Percentiles rank a stretch among this genome's conserved stretches.
Conservation (phyloP, 371 early-diverging fungal genomes). For the Mucor lusitanicus region DNA sequence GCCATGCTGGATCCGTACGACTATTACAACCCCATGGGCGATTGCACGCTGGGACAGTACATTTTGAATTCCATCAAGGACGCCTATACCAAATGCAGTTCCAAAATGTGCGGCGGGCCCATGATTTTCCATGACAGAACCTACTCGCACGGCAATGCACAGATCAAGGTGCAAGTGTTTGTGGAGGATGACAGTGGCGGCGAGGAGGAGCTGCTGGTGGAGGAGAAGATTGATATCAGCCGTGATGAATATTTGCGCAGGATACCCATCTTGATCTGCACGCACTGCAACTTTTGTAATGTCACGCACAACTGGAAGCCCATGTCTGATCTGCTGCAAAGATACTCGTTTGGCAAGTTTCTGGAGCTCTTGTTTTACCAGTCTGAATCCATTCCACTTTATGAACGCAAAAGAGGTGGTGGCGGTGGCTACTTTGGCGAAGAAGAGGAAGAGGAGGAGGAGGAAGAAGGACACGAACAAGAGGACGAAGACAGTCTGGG, state of each 20-base stretch:
- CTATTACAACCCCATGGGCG: slow-evolving; percentile 76
- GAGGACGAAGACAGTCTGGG: too few species aligned
- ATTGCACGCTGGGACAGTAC: slow-evolving; percentile 87
- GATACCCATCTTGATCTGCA: slow-evolving; percentile 78
- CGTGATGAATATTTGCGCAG: slow-evolving; percentile 24
- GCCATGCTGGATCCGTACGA: slow-evolving; percentile 77
- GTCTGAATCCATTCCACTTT: slow-evolving; percentile 36
- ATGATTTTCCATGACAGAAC: slow-evolving; percentile 78
- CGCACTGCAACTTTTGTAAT: slow-evolving; percentile 74
- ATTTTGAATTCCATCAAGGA: slow-evolving; percentile 81
- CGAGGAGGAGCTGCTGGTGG: slow-evolving; percentile 15
- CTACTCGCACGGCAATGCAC: slow-evolving; percentile 82
- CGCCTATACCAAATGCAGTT: slow-evolving; percentile 62
- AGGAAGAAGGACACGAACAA: not conserved
- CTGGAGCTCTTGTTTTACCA: slow-evolving; percentile 89
- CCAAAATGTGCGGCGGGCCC: slow-evolving; percentile 71
- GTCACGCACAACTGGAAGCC: slow-evolving; percentile 30
- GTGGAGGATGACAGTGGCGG: slow-evolving; percentile 15
- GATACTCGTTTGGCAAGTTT: slow-evolving; percentile 95
- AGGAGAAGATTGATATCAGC: slow-evolving; percentile 24
- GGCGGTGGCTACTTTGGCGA: not conserved
- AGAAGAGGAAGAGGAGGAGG: not conserved
- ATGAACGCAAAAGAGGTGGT: not conserved
- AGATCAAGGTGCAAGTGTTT: slow-evolving; percentile 67
- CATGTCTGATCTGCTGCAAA: slow-evolving; percentile 87